phyloP scores from a whole-genome alignment of 257 asterid genomes.

The Solanum arcanum region DNA sequence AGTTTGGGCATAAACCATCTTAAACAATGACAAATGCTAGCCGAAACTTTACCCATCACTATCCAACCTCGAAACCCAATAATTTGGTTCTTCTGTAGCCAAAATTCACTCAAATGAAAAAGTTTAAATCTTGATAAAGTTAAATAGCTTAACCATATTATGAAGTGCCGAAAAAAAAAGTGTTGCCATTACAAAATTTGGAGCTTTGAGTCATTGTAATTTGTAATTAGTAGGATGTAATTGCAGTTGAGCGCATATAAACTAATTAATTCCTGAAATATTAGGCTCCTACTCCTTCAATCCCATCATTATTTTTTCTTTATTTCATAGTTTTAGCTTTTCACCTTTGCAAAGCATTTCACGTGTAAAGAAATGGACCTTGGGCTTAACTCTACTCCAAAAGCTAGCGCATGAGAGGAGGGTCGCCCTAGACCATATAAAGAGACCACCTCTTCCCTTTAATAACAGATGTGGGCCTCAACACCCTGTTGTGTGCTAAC shows the following conservation, averaged over 20 bases:
- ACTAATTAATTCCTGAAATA: neutral
- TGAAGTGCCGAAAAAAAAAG: neutral
- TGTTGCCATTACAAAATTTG: neutral
- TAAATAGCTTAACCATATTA: neutral
- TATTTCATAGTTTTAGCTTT: neutral
- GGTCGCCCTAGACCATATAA: neutral
- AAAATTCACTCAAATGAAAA: neutral
- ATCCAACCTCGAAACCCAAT: neutral
- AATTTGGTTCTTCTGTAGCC: neutral
- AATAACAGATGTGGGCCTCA: neutral
- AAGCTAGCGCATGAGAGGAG: neutral
- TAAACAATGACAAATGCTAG: neutral
- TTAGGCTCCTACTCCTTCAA: neutral
- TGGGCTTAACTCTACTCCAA: neutral
- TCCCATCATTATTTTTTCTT: neutral
- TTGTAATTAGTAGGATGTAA: neutral
- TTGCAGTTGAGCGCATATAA: neutral
- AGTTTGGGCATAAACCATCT: neutral
- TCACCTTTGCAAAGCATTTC: neutral
- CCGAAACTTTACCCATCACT: neutral
- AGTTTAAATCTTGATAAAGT: neutral
- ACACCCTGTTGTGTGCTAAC: neutral
- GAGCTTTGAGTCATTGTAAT: neutral
- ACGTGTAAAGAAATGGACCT: neutral
- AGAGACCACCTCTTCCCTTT: neutral